Percentiles rank a stretch among this genome's conserved stretches.
Evolutionary conservation across 371 early-diverging fungal genomes (phyloP).

Genomic region (Encephalitozoon romaleae): DNA sequence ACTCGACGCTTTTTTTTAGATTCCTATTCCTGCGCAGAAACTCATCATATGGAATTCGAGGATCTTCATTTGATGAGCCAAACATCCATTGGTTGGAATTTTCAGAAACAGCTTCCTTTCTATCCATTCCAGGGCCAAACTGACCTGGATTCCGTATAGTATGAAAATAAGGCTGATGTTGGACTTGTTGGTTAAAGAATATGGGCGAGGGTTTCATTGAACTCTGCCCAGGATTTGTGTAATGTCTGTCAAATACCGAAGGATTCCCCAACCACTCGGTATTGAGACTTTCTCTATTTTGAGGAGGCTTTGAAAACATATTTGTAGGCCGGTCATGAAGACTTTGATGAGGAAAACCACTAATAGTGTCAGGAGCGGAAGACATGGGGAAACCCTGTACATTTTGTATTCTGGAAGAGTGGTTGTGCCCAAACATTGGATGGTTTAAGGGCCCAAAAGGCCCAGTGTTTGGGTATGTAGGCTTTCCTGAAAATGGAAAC

Average conservation of each 20-base stretch:
- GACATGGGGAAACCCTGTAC: neutral
- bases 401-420: neutral
- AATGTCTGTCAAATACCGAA: neutral
- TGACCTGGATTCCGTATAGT: neutral
- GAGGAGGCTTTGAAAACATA: neutral
- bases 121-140: neutral
- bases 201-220: neutral
- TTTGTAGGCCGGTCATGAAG: neutral
- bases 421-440: neutral
- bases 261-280: neutral
- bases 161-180: neutral
- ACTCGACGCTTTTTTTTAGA: neutral
- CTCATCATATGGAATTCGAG: neutral
- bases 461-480: neutral
- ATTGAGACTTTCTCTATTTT: neutral
- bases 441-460: neutral
- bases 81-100: neutral
- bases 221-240: neutral
- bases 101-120: neutral
- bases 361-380: neutral
- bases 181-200: neutral
- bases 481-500: neutral
- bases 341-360: neutral
- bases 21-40: neutral
- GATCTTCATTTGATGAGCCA: neutral